Base-by-base conservation (phyloP, 2,329 filamentous ascomycete genomes). In the Xylaria sp. region DNA sequence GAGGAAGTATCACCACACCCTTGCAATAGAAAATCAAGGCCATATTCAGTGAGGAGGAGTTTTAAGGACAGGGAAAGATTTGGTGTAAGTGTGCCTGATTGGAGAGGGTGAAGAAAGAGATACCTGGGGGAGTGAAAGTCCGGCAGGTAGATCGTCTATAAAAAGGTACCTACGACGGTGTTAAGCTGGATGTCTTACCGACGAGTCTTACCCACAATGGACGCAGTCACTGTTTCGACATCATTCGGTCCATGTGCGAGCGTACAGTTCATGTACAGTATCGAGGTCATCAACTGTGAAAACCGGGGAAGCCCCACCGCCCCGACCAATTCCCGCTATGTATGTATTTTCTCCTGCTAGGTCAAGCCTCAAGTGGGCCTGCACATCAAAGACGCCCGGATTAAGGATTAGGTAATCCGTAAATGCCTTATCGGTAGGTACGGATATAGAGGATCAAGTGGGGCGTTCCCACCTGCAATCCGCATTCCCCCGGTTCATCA, bases 11-110 rank as follows among this genome's bases (percentile, higher is more conserved):
- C n/a, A 23, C 19, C 13, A 48, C 55, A 52, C n/a, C 2, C 42
- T 11, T 16, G 19, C 16, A 18, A 35, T 16, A 55, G 47, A 19
- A 52, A 52, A 54, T 7, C 42, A 47, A 61, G 18, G 34, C 58
- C 63, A 16, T 65, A 65, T 35, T 16, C 56, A 37, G 63, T 65
- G 50, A 63, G 30, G 47, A 61, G 63, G 52, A 44, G 57, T 10
- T 61, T 59, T 13, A 61, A 59, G n/a, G 59, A 65, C 34, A 61
- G 63, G 48, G 57, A 49, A 47, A 61, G 59, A 18, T 65, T 59
- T 55, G 63, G 63, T 13, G 63, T 65, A 13, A 65, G 59, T 51
- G 61, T 65, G 47, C 63, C 63, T 9, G 58, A 63, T 19, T 65
- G 61, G 63, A 58, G 46, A 49, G 61, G 60, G 10, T 61, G 59